Base-by-base conservation (phyloP, 2,329 filamentous ascomycete genomes). In the Helminthosporium solani region DNA sequence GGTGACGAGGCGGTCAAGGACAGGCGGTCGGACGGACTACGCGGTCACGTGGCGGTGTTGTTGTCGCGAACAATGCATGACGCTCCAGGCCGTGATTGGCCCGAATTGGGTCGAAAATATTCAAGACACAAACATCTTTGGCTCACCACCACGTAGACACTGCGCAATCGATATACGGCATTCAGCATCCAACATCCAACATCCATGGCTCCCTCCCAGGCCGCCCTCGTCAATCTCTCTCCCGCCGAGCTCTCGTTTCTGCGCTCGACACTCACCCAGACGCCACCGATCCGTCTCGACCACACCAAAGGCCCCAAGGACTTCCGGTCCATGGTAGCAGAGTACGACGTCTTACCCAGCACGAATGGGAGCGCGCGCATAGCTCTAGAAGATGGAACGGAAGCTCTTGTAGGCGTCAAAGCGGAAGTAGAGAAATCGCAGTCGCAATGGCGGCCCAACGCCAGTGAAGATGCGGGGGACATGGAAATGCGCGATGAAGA, bases 191-290 rank as follows among this genome's bases (percentile, higher is more conserved):
- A 38, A 50, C 39, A 42, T 47, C 39, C 33, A 40, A 15, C 53
- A 42, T 42, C 49, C n/a, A 68, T 68, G 67, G 56, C 64, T 23
- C 68, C 68, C 43, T 53, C 63, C 44, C 59, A 61, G 51, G 27
- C 53, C 36, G 53, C 82, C 83, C 73, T 82, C 84, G 63, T 81
- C 35, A 85, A 90, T 60, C 86, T 97, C 71, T 96, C 91, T 43
- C 92, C 94, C 38, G 90, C 94, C 64, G 94, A 99, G 76, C 88
- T 99, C 63, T 90, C 91, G 60, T 99, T 96, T 76, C 84, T 97
- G 41, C 90, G 95, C 78, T 84, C 82, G 54, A 91, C 92, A 5
- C 89, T 99, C 64, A 81, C 84, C 7, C 85, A 91, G 49, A 75
- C 74, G 34, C 90, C 90, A 9, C 90, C 94, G 16, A 87, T 97